Conservation (phyloP, 2,329 filamentous ascomycete genomes). For the Colletotrichum neosansevieriae region DNA sequence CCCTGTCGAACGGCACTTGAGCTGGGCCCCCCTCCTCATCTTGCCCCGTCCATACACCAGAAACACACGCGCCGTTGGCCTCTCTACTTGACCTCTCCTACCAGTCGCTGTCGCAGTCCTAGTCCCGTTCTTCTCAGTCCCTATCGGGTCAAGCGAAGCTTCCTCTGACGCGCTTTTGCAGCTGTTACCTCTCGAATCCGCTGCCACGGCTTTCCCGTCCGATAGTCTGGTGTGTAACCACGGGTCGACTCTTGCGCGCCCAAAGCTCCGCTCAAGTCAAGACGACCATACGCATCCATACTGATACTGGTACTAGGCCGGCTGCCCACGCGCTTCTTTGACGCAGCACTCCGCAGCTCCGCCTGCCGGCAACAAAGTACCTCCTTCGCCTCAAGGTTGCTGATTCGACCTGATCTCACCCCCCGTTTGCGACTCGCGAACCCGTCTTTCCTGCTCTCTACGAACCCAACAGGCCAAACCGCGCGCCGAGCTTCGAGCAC, state of each 20-base stretch:
- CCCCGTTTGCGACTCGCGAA: conserved; percentile 31
- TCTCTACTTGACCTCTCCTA: conserved; percentile 30
- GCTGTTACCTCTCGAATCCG: conserved; percentile 41
- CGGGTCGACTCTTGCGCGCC: conserved; percentile 29
- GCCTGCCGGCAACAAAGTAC: conserved; percentile 28
- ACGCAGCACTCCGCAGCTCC: conserved; percentile 39
- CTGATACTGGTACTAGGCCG: conserved; percentile 32
- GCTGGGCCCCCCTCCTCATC: conserved; percentile 26
- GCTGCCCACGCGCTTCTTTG: conserved; percentile 28
- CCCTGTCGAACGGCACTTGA: conserved; percentile 37
- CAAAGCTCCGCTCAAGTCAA: conserved; percentile 34
- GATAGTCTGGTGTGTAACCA: conserved; percentile 41
- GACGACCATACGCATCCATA: conserved; percentile 19
- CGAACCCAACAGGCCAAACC: conserved; percentile 23
- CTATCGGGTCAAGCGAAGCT: conserved; percentile 40
- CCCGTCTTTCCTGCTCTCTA: conserved; percentile 13
- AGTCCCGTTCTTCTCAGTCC: conserved; percentile 27
- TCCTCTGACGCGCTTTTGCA: conserved; percentile 55
- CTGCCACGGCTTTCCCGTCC: conserved; percentile 39
- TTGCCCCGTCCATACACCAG: conserved; percentile 30
- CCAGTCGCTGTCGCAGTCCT: conserved; percentile 26
- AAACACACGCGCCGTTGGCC: conserved; percentile 26
- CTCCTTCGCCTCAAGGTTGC: conserved; percentile 22
- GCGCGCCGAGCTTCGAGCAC: conserved; percentile 36
- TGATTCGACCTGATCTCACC: conserved; percentile 37